A percentile compares a stretch with the other conserved stretches of the same genome.
Conservation (phyloP, 2,329 filamentous ascomycete genomes). For the Purpureocillium lavendulum region DNA sequence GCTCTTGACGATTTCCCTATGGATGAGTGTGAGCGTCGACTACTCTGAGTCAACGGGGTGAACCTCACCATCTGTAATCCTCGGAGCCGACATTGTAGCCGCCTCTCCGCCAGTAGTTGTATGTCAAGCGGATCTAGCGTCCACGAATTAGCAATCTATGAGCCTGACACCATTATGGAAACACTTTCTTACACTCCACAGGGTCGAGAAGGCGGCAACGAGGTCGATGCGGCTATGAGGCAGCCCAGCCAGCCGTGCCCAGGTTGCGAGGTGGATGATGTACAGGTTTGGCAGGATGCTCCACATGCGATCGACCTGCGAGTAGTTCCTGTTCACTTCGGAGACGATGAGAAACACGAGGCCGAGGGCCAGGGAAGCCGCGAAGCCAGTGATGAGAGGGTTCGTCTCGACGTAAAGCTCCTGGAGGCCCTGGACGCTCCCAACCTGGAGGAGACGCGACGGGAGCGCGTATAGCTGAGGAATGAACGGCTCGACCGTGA, state of each 20-base stretch:
- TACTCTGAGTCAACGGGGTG: too few relatives aligned
- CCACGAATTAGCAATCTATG: neutral
- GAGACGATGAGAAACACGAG: slow-evolving; percentile 65
- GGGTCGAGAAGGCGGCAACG: slow-evolving; percentile 56
- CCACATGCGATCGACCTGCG: slow-evolving; percentile 93
- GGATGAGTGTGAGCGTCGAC: slow-evolving; percentile 3
- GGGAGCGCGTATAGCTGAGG: slow-evolving; percentile 64
- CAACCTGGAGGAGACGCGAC: slow-evolving; percentile 49
- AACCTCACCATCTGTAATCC: slow-evolving; percentile 82
- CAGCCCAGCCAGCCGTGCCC: slow-evolving; percentile 68
- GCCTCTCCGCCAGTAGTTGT: slow-evolving; percentile 94
- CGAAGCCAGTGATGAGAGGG: slow-evolving; percentile 69
- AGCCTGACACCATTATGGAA: neutral
- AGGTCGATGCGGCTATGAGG: slow-evolving; percentile 64
- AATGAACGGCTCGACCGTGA: slow-evolving; percentile 68
- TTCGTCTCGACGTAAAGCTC: slow-evolving; percentile 78
- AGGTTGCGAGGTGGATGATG: slow-evolving; percentile 74
- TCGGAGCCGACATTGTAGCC: slow-evolving; percentile 85
- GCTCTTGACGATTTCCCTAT: slow-evolving; percentile 61
- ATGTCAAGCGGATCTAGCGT: slow-evolving; percentile 72
- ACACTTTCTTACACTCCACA: slow-evolving; percentile 70
- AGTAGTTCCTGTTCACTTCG: slow-evolving; percentile 88
- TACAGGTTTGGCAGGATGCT: slow-evolving; percentile 83
- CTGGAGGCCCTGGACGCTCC: slow-evolving; percentile 53
- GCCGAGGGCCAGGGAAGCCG: slow-evolving; percentile 62